Conservation (phyloP, 192 early-diverging fungal genomes). For the Umbelopsis sp. region DNA sequence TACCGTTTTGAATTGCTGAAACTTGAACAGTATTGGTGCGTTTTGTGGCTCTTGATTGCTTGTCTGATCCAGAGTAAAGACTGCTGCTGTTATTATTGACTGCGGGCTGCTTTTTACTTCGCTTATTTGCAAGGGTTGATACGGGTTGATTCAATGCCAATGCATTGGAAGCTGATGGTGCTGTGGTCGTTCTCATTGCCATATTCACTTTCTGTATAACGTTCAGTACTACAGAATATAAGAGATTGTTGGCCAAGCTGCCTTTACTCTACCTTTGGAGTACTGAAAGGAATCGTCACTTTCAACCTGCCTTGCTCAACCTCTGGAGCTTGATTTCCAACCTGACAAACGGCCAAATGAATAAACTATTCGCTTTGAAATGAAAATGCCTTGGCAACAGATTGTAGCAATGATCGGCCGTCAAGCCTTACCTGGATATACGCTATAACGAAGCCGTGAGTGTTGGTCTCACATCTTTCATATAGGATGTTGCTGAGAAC, state of each 20-base stretch:
- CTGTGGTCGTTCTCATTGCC: too few species aligned
- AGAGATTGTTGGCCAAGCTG: too few species aligned
- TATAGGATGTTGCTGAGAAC: slow-evolving; percentile 62
- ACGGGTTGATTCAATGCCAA: too few species aligned
- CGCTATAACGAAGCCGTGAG: slow-evolving; percentile 55
- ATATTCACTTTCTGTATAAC: too few species aligned
- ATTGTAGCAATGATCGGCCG: background rate
- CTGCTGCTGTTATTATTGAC: too few species aligned
- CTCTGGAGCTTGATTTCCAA: background rate
- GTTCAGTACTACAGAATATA: too few species aligned
- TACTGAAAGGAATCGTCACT: background rate
- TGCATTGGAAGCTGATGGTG: too few species aligned
- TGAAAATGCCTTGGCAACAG: background rate
- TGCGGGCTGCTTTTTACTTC: too few species aligned
- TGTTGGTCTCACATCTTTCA: slow-evolving; percentile 63
- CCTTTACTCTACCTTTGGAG: background rate
- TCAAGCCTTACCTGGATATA: slow-evolving; percentile 26
- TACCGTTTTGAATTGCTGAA: background rate
- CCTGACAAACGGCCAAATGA: background rate
- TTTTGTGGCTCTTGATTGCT: too few species aligned
- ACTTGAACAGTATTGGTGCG: too few species aligned
- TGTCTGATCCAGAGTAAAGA: too few species aligned
- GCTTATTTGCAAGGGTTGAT: too few species aligned
- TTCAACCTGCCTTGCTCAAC: background rate
- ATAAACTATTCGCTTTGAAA: background rate